phyloP scores from a whole-genome alignment of 768 basidiomycete species.

The Candolleomyces aberdarensis region DNA sequence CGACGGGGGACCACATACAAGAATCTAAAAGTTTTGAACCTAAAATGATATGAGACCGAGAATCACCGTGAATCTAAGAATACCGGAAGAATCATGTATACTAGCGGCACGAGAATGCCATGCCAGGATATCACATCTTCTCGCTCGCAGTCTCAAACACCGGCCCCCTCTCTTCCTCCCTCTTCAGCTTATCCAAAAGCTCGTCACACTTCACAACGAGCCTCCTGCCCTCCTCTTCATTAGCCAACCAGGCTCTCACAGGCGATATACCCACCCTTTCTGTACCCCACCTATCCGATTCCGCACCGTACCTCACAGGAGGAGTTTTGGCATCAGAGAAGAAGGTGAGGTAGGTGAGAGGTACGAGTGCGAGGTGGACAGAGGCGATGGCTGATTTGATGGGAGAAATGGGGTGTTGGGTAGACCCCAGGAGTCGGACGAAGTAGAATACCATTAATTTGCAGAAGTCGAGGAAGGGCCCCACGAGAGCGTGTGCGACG shows the following conservation, averaged over 20 bases:
- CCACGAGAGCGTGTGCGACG: slow-evolving; percentile 47
- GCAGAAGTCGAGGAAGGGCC: slow-evolving; percentile 40
- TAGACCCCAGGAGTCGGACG: slow-evolving; percentile 67
- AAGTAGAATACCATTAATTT: slow-evolving; percentile 62
- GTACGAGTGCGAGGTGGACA: slow-evolving; percentile 64
- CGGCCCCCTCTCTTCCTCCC: slow-evolving; percentile 17
- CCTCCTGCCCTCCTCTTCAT: slow-evolving; percentile 42
- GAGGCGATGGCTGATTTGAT: slow-evolving; percentile 67
- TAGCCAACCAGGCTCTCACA: slow-evolving; percentile 49
- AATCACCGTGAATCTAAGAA: no score
- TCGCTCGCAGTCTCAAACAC: slow-evolving; percentile 16
- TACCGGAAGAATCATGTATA: no score
- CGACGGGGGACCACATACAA: no score
- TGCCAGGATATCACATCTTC: slow-evolving; percentile 6
- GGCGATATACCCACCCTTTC: slow-evolving; percentile 47
- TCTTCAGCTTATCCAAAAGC: slow-evolving; percentile 39
- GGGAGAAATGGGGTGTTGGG: slow-evolving; percentile 57
- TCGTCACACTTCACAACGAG: slow-evolving; percentile 56
- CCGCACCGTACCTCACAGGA: slow-evolving; percentile 48
- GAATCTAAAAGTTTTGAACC: no score
- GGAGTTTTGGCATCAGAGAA: slow-evolving; percentile 24
- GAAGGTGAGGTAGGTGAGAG: slow-evolving; percentile 46
- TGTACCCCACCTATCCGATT: slow-evolving; percentile 54
- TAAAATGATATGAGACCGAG: no score
- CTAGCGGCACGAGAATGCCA: no score